These are phyloP conservation scores for Solanum corneliomulleri DNA, from an alignment of 257 asterid genomes.

Conservation along the genomic window DNA sequence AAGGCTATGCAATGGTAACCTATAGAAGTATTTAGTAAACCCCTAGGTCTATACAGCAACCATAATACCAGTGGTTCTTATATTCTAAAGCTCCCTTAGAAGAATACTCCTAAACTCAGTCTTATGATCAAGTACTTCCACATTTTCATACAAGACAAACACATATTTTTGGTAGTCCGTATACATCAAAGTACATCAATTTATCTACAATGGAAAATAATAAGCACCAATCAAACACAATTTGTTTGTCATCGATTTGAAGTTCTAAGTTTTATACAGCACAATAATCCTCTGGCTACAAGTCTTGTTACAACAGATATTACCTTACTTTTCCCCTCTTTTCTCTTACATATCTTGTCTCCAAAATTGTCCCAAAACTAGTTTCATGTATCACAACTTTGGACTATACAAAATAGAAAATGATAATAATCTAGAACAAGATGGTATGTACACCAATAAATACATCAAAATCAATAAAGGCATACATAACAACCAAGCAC, in stretches of 20 bases:
- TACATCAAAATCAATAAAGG: background rate
- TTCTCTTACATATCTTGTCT: background rate
- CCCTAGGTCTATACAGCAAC: background rate
- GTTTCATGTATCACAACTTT: background rate
- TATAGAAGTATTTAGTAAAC: background rate
- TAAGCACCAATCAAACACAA: background rate
- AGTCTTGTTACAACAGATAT: background rate
- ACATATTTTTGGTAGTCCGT: background rate
- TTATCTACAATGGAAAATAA: background rate
- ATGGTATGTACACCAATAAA: background rate
- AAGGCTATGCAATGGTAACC: background rate
- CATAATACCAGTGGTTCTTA: background rate
- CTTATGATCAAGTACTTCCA: background rate
- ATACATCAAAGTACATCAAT: background rate
- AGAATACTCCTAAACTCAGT: background rate
- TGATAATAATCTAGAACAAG: background rate
- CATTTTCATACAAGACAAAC: background rate
- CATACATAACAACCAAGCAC: background rate
- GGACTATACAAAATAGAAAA: background rate
- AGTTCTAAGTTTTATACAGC: background rate
- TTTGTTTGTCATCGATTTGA: background rate
- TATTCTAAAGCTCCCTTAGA: background rate
- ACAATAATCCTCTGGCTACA: background rate
- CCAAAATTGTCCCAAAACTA: background rate
- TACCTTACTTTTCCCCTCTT: background rate